Base-by-base conservation (phyloP, 164 flowering plant genomes). In the Sextonia rubra region DNA sequence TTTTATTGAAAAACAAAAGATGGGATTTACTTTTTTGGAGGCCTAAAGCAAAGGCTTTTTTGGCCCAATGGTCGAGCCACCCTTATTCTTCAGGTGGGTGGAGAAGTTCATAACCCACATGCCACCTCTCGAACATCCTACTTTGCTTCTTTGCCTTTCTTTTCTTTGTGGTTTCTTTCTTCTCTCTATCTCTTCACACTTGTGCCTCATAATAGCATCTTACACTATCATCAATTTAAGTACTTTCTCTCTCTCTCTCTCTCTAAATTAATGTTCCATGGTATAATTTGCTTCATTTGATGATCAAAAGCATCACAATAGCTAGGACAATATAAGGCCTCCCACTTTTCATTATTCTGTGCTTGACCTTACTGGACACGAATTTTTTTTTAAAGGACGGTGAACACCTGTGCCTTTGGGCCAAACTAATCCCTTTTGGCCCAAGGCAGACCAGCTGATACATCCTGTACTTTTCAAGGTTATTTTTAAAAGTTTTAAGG, bases 141-240 rank as follows among this genome's bases (percentile, higher is more conserved):
- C 80, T 84, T 15, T 79, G 86, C 11, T 73, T 69, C 66, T 26
- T 76, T 64, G 83, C 83, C 0, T 66, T 89, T 0, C 18, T 87
- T 12, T 74, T 86, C 62, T 85, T 87, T 18, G 82, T 80, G 64
- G 71, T n/a, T n/a, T n/a, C n/a, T 72, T 67, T 83, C 88, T 66
- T 85, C 85, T 3, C 60, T 86, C 56, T 65, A 80, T 18, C 78
- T 84, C 25, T 77, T 79, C 20, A 68, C 71, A n/a, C n/a, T n/a
- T 7, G 60, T 79, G 3, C 24, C 82, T 47, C 66, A 76, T 1
- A 24, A 75, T 29, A 79, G 60, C 37, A 55, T 49, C 17, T 60
- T 65, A 4, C 30, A 77, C 4, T 25, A 83, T 58, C 72, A 84
- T 14, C 82, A 83, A 72, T 69, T 86, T 37, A 25, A 72, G 89